Evolutionary conservation across 176 grass and related monocot species (phyloP).

Genomic region (Oropetium thomaeum): DNA sequence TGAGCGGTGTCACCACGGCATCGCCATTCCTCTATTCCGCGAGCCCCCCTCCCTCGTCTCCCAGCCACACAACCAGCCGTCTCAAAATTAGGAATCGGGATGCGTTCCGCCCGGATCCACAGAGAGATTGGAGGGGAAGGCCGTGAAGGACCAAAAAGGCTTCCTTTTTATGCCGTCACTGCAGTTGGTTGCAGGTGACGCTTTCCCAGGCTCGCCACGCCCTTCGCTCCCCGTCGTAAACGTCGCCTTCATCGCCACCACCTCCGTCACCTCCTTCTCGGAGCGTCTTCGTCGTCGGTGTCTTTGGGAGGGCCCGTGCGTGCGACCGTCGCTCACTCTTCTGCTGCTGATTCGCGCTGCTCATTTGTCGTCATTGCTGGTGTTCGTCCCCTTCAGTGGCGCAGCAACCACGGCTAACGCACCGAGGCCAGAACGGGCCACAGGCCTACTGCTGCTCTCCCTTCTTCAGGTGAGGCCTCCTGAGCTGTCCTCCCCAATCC

Average conservation of each 20-base stretch:
- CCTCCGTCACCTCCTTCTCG: not conserved
- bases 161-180: too few relatives aligned
- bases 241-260: constrained; percentile 48
- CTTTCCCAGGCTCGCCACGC: constrained; percentile 20
- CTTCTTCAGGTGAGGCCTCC: too few relatives aligned
- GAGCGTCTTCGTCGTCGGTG: not conserved
- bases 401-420: not conserved
- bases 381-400: not conserved
- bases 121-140: too few relatives aligned
- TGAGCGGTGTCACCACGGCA: not conserved
- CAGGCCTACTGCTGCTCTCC: too few relatives aligned
- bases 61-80: constrained; percentile 17
- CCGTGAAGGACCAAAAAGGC: too few relatives aligned
- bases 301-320: too few relatives aligned
- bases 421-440: too few relatives aligned
- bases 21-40: too few relatives aligned
- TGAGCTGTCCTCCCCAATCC: too few relatives aligned
- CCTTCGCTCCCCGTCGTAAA: constrained; percentile 32
- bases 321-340: not conserved
- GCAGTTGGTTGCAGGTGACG: too few relatives aligned
- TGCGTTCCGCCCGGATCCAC: constrained; percentile 27
- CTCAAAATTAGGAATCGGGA: constrained; percentile 22
- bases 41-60: not conserved
- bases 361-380: constrained; percentile 24
- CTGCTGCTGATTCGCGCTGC: not conserved